phyloP scores from a whole-genome alignment of 176 grass and related monocot genomes.

The bread wheat (Triticum aestivum) region IWGSC_CS_RefSeq_v2.1 NC_057804.1:542202527-542203026 shows the following conservation, averaged over 20 bases:
- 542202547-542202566: slow-evolving; percentile 34
- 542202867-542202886: not conserved
- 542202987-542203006: not conserved
- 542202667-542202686: not conserved
- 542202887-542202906: not conserved
- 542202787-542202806: slow-evolving; percentile 20
- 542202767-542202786: slow-evolving; percentile 31
- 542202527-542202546: slow-evolving; percentile 64
- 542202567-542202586: slow-evolving; percentile 40
- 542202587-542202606: slow-evolving; percentile 58
- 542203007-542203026: not conserved
- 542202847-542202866: not conserved
- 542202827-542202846: not conserved
- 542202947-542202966: slow-evolving; percentile 58
- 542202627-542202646: slow-evolving; percentile 58
- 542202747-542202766: slow-evolving; percentile 25
- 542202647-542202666: not conserved
- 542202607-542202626: slow-evolving; percentile 65
- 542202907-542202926: not conserved
- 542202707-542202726: not conserved
- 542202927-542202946: slow-evolving; percentile 50
- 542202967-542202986: slow-evolving; percentile 79
- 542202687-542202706: not conserved
- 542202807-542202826: slow-evolving; percentile 21
- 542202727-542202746: not conserved